phyloP scores from a whole-genome alignment of 75 land plant genomes.

The Chamaecyparis obtusa region DNA sequence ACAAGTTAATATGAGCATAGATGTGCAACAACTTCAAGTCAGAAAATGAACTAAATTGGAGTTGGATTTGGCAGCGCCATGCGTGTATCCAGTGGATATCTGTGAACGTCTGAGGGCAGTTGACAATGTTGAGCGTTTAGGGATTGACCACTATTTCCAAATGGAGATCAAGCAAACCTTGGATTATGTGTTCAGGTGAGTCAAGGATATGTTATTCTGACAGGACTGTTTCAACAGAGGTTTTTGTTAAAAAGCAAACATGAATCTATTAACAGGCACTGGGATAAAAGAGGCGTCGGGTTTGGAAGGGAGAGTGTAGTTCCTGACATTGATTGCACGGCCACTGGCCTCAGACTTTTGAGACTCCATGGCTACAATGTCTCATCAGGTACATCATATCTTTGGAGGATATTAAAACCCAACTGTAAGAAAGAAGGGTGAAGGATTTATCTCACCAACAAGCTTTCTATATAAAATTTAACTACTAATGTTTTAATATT shows the following conservation, averaged over 20 bases:
- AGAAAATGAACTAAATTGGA: no score
- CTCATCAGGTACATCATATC: neutral
- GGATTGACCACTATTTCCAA: no score
- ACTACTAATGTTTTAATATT: constrained; percentile 19
- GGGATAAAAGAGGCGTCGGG: constrained; percentile 15
- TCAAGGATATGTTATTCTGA: constrained; percentile 26
- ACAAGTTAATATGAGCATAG: no score
- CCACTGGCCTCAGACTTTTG: no score
- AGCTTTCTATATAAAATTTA: constrained; percentile 20
- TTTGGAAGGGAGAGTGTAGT: no score
- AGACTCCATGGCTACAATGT: no score
- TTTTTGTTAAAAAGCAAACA: neutral
- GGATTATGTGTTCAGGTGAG: constrained; percentile 38
- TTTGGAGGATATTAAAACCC: neutral
- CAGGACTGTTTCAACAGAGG: no score
- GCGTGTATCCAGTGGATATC: constrained; percentile 88
- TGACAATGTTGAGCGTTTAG: no score
- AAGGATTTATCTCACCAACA: constrained; percentile 17
- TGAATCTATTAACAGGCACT: no score
- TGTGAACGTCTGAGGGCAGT: constrained; percentile 10
- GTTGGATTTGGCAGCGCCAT: constrained; percentile 57
- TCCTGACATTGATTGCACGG: no score
- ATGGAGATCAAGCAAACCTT: no score
- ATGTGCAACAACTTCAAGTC: no score
- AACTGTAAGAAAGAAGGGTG: constrained; percentile 22